Evolutionary conservation across 2,329 filamentous ascomycete species (phyloP).

Genomic region (Cladosporium sp.): DNA sequence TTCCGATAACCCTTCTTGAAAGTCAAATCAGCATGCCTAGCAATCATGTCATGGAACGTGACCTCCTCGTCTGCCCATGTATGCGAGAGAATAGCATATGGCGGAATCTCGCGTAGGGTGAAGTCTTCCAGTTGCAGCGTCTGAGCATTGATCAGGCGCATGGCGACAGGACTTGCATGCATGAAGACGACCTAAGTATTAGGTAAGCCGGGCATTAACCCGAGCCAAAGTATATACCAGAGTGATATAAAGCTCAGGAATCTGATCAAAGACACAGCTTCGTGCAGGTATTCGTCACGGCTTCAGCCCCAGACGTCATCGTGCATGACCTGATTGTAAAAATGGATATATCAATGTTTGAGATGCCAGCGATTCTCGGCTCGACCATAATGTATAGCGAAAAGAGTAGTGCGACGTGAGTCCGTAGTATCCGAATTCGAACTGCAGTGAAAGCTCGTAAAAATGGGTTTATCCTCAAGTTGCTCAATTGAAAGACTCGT

Average conservation of each 20-base stretch:
- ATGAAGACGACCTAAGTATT: background rate
- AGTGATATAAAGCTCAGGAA: background rate
- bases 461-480: too few species aligned
- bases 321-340: background rate
- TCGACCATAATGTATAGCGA: too few species aligned
- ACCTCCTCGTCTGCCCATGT: constrained; percentile 15
- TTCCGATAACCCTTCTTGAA: background rate
- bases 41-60: constrained; percentile 14
- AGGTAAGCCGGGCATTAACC: background rate
- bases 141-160: constrained; percentile 14
- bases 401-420: too few species aligned
- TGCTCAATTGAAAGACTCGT: too few species aligned
- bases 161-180: background rate
- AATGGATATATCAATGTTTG: background rate
- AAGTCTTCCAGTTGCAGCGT: constrained; percentile 7
- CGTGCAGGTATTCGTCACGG: too few species aligned
- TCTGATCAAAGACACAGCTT: background rate
- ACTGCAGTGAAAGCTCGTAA: too few species aligned
- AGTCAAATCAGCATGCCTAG: background rate
- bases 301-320: background rate
- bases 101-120: background rate
- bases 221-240: background rate
- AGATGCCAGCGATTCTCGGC: background rate
- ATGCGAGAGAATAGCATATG: constrained; percentile 18
- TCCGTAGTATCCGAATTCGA: too few species aligned